These are phyloP conservation scores for Catharanthus roseus DNA, from an alignment of 257 asterid species.

Conservation along the genomic window DNA sequence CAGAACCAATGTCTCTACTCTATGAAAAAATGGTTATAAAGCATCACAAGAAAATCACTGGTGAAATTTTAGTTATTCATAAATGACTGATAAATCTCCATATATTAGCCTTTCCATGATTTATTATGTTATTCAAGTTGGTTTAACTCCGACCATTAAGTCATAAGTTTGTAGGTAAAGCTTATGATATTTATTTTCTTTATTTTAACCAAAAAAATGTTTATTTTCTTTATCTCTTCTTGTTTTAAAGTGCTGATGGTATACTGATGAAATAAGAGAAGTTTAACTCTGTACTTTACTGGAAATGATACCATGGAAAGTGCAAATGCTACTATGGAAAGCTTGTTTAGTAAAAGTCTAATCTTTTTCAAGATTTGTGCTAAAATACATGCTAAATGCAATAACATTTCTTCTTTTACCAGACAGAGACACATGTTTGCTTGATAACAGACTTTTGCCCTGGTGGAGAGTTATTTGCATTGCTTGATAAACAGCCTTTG, in stretches of 20 bases:
- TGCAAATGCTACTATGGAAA: too few species aligned
- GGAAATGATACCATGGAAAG: too few species aligned
- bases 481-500: constrained; percentile 96
- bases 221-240: not conserved
- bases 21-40: not conserved
- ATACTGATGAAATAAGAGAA: not conserved
- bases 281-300: too few species aligned
- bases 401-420: constrained; percentile 32
- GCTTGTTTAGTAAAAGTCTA: too few species aligned
- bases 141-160: not conserved
- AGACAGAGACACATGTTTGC: constrained; percentile 97
- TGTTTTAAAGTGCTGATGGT: not conserved
- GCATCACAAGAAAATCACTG: not conserved
- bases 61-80: not conserved
- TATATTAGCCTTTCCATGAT: not conserved
- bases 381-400: not conserved
- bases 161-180: not conserved
- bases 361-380: not conserved
- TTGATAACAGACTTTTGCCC: constrained; percentile 94
- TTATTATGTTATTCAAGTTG: not conserved
- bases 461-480: constrained; percentile 91
- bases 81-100: not conserved
- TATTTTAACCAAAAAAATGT: not conserved
- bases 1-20: not conserved
- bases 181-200: not conserved